Evolutionary conservation across 202 grass and related monocot genomes (phyloP).

Genomic region (Schoenoplectus tabernaemontani): DNA sequence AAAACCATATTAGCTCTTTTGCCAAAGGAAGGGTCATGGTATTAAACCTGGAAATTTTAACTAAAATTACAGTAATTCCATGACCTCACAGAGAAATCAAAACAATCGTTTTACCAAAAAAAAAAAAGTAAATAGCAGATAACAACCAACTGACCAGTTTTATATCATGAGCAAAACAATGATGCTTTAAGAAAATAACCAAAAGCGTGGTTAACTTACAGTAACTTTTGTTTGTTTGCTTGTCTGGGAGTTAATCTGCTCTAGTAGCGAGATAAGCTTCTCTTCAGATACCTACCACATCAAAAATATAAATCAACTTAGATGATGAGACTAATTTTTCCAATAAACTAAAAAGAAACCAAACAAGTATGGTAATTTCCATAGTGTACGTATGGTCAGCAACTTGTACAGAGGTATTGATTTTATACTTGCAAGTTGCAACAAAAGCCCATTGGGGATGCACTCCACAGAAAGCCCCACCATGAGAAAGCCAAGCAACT

Average conservation of each 20-base stretch:
- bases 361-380: not conserved
- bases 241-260: slow-evolving; percentile 79
- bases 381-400: not conserved
- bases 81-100: not conserved
- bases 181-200: not conserved
- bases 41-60: not conserved
- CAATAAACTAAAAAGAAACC: not conserved
- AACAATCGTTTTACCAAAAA: not conserved
- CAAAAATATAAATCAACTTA: slow-evolving; percentile 8
- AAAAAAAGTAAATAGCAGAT: not conserved
- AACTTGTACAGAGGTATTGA: not conserved
- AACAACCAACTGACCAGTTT: not conserved
- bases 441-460: not conserved
- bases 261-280: slow-evolving; percentile 76
- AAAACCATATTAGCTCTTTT: not conserved
- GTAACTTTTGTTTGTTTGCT: slow-evolving; percentile 92
- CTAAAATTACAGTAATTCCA: not conserved
- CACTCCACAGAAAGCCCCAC: not conserved
- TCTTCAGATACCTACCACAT: slow-evolving; percentile 83
- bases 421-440: not conserved
- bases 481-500: not conserved
- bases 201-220: slow-evolving; percentile 36
- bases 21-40: not conserved
- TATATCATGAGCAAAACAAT: too few relatives aligned
- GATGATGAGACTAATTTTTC: not conserved